Evolutionary conservation across 257 asterid genomes (phyloP).

Genomic region (Ballota nigra): DNA sequence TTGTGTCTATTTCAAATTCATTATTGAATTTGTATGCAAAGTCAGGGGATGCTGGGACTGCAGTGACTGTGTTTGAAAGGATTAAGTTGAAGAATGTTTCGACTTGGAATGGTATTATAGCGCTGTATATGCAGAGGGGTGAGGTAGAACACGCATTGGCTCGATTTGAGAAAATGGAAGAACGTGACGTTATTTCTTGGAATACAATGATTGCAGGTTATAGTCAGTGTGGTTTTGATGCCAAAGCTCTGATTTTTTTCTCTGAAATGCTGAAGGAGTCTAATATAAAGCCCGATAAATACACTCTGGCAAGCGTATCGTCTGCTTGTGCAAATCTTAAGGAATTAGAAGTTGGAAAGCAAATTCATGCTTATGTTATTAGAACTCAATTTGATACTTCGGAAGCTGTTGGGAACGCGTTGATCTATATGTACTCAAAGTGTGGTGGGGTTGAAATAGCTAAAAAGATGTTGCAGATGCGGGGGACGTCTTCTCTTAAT

Average conservation of each 20-base stretch:
- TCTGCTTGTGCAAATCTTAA: slow-evolving; percentile 75
- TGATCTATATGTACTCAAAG: slow-evolving; percentile 79
- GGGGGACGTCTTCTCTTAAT: slow-evolving; percentile 41
- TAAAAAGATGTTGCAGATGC: slow-evolving; percentile 34
- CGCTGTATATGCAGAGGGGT: slow-evolving; percentile 67
- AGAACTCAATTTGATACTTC: slow-evolving; percentile 47
- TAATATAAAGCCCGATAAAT: slow-evolving; percentile 52
- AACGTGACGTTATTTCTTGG: slow-evolving; percentile 75
- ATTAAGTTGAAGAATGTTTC: slow-evolving; percentile 55
- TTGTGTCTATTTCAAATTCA: slow-evolving; percentile 65
- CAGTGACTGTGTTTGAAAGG: slow-evolving; percentile 48
- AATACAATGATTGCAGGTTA: slow-evolving; percentile 78
- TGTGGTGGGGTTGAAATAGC: slow-evolving; percentile 66
- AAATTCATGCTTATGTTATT: slow-evolving; percentile 60
- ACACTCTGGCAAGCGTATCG: slow-evolving; percentile 64
- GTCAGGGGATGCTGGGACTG: slow-evolving; percentile 48
- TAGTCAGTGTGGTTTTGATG: slow-evolving; percentile 64
- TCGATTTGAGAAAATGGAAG: slow-evolving; percentile 63
- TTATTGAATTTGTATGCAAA: slow-evolving; percentile 83
- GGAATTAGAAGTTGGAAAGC: slow-evolving; percentile 53
- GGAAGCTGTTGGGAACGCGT: slow-evolving; percentile 70
- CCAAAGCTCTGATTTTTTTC: slow-evolving; percentile 52
- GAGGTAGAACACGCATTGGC: slow-evolving; percentile 49
- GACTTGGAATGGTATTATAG: slow-evolving; percentile 60
- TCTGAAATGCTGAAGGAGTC: slow-evolving; percentile 54